phyloP scores from a whole-genome alignment of 352 stramenopile genomes.

The Phytopythium oedochilum region DNA sequence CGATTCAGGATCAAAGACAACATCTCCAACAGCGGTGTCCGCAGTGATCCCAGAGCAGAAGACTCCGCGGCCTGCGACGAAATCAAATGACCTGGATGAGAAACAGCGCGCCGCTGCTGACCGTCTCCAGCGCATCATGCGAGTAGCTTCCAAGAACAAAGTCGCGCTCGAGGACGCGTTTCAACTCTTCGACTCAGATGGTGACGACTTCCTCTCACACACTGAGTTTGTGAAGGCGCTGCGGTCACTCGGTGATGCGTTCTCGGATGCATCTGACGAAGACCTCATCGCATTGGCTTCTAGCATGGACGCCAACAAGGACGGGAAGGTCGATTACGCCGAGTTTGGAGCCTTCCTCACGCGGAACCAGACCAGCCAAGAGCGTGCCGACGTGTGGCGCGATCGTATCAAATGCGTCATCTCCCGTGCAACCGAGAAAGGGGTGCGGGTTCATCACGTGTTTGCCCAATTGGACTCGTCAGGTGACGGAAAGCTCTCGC shows the following conservation, averaged over 20 bases:
- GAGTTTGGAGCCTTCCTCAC: slow-evolving; percentile 39
- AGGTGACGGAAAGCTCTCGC: slow-evolving; percentile 52
- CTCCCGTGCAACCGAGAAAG: slow-evolving; percentile 45
- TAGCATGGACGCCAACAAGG: slow-evolving; percentile 41
- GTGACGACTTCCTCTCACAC: slow-evolving; percentile 37
- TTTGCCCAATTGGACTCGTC: slow-evolving; percentile 63
- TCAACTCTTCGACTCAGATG: slow-evolving; percentile 32
- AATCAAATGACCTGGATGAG: background rate
- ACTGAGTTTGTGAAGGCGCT: slow-evolving; percentile 45
- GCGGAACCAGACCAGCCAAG: background rate
- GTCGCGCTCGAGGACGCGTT: slow-evolving; percentile 32
- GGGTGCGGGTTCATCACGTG: slow-evolving; percentile 51
- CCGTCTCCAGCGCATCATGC: slow-evolving; percentile 34
- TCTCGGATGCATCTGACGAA: slow-evolving; percentile 31
- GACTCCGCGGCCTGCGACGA: background rate
- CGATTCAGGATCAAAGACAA: background rate
- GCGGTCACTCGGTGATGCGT: slow-evolving; percentile 37
- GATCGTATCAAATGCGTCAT: slow-evolving; percentile 57
- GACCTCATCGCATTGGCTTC: slow-evolving; percentile 26
- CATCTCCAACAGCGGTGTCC: background rate
- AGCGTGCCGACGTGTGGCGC: slow-evolving; percentile 15
- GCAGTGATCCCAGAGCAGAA: background rate
- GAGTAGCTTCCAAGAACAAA: slow-evolving; percentile 23
- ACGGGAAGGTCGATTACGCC: slow-evolving; percentile 34
- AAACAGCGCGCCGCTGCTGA: slow-evolving; percentile 11